Percentiles rank a stretch among this genome's conserved stretches.
Conservation (phyloP, 1,284 basidiomycete species). For the Cryptococcus deneoformans region DNA sequence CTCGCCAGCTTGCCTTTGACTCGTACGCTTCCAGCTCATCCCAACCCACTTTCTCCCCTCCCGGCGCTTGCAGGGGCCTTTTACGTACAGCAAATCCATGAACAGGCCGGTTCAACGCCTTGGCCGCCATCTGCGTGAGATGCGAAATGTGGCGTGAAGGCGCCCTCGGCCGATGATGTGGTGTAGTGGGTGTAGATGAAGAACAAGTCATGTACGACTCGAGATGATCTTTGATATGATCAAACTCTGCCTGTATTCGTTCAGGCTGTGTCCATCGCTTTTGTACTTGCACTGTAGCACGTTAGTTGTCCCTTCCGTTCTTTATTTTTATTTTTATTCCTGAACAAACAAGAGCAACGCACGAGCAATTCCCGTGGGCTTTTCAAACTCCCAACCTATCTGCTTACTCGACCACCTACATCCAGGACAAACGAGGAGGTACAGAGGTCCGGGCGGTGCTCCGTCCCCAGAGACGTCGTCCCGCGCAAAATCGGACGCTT, state of each 20-base stretch:
- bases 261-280: slow-evolving; percentile 80
- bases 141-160: slow-evolving; percentile 45
- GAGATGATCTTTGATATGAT: slow-evolving; percentile 89
- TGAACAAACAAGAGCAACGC: slow-evolving; percentile 24
- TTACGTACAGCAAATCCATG: slow-evolving; percentile 15
- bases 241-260: slow-evolving; percentile 75
- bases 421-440: slow-evolving; percentile 84
- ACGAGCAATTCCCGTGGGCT: slow-evolving; percentile 91
- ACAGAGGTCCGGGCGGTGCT: slow-evolving; percentile 66
- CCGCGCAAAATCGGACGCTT: slow-evolving; percentile 64
- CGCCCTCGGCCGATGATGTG: slow-evolving; percentile 5
- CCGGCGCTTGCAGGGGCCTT: background rate
- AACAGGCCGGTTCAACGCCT: slow-evolving; percentile 35
- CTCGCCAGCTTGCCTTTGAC: slow-evolving; percentile 35
- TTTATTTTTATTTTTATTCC: no score
- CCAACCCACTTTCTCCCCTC: slow-evolving; percentile 23
- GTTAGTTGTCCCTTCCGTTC: no score
- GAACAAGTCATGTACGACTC: slow-evolving; percentile 64
- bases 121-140: slow-evolving; percentile 41
- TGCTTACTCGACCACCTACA: slow-evolving; percentile 95
- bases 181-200: slow-evolving; percentile 9
- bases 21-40: slow-evolving; percentile 42
- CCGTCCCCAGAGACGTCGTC: slow-evolving; percentile 43
- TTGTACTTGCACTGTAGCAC: slow-evolving; percentile 71
- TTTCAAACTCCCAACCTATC: slow-evolving; percentile 89